A percentile compares a stretch with the other conserved stretches of the same genome.
Evolutionary conservation across 2,329 filamentous ascomycete species (phyloP).

Genomic region (Ophiocordyceps camponoti-rufipedis): DNA sequence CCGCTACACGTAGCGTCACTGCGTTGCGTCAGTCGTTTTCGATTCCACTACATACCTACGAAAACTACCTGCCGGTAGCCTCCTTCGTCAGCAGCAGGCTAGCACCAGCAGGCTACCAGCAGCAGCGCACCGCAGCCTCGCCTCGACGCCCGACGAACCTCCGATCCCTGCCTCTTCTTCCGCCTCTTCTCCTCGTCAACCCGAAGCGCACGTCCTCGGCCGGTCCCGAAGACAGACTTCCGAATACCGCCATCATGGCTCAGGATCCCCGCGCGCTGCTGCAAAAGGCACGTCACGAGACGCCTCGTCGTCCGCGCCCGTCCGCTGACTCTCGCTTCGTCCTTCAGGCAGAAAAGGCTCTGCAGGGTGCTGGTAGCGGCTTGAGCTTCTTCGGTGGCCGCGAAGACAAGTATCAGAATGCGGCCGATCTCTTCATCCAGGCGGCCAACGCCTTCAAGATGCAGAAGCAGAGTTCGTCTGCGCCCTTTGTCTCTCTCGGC

Average conservation of each 20-base stretch:
- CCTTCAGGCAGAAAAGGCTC: conserved; percentile 67
- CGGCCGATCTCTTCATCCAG: conserved; percentile 71
- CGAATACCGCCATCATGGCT: conserved; percentile 32
- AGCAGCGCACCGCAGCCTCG: background rate
- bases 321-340: conserved; percentile 2
- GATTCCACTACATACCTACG: too few species aligned
- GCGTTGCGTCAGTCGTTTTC: too few species aligned
- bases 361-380: conserved; percentile 54
- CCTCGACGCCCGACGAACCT: background rate
- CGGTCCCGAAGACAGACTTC: too few species aligned
- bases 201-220: background rate
- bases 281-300: conserved; percentile 41
- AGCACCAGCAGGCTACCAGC: background rate
- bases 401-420: conserved; percentile 77
- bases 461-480: conserved; percentile 55
- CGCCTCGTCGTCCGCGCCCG: conserved; percentile 1
- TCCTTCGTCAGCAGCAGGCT: background rate
- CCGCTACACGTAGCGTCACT: too few species aligned
- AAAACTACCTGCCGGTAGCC: too few species aligned
- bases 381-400: conserved; percentile 82
- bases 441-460: conserved; percentile 85
- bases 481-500: too few species aligned
- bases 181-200: background rate
- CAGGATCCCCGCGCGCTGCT: conserved; percentile 63
- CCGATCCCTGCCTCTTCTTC: background rate